Evolutionary conservation across 106 monocot genomes (phyloP), one percentile per base, ranked within the genome.

Genomic region (Dioscorea dumetorum): DNA sequence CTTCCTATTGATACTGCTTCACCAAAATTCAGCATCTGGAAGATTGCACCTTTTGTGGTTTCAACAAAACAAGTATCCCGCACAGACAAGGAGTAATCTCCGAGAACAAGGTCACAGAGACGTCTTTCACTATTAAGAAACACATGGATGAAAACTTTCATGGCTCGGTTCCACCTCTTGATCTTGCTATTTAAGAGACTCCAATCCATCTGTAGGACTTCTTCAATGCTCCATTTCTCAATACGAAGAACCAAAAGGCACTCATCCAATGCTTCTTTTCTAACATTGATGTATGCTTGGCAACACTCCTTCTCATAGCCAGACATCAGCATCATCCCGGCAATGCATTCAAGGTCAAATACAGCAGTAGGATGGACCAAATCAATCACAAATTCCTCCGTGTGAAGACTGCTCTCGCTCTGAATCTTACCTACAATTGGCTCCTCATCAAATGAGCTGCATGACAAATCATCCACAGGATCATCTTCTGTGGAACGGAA

Each of bases 211-310:
- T 60, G 69, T 54, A 80, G 24, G 23, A 87, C 67, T 53, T 94
- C 93, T 48, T 94, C 90, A 14, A 84, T 90, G 66, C 82, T 84
- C 63, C 82, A 21, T 14, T 69, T 89, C n/a, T 90, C 93, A 4
- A 94, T 67, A 1, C 72, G 67, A 18, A 90, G 81, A 57, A 71
- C 56, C 5, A 60, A 66, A 19, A 94, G 73, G 73, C 74, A 84
- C 33, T 83, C 93, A 50, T 94, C 93, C 0, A 90, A 49, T 1
- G 77, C 81, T 50, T 80, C 84, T 24, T 82, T 75, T 51, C 90
- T 60, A 22, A 69, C 58, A 33, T 33, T 66, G 31, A 86, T 75
- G 63, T 94, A 94, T 57, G 82, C 83, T 61, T 87, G 79, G 34
- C 51, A 73, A 48, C 86, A 90, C 35, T 94, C 93, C 72, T 79